Base-by-base conservation (phyloP, 1,139 yeast genomes). In the Saccharomyces hybrid region DNA sequence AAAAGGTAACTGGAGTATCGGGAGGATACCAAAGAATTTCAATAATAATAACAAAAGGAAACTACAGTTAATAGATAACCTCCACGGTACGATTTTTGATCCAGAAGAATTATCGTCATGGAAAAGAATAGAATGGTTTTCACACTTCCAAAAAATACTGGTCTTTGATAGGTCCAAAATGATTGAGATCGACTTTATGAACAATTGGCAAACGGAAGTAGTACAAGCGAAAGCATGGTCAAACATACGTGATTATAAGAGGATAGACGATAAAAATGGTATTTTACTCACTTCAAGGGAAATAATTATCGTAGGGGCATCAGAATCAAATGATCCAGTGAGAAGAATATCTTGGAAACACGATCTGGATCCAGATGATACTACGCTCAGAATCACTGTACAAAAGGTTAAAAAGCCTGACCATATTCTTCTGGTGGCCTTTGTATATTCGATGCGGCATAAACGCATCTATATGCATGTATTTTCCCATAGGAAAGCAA, bases 261-360 rank as follows among this genome's bases (percentile, higher is more conserved):
- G 71, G 46, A 59, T 72, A n/a, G 58, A 61, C 44, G 67, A 64
- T 9, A 58, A 65, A 3, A 64, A 68, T 52, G 72, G 75, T 11
- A 75, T 83, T 42, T 57, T 84, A 11, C 67, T 85, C 16, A 84
- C 91, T 0, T 77, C 88, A 0, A 80, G 77, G 58, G 93, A 86
- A 64, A 56, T 85, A 11, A 78, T 83, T 1, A 70, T 85, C 72
- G 62, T 82, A 14, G 71, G 73, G 50, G 16, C 29, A 7, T 29
- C 41, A 14, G 27, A 47, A 11, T 52, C 55, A 1, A 52, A 65
- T 2, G 57, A 61, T 0, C 64, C 64, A 0, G 65, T 74, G 44
- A 69, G 69, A 44, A 74, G 86, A 55, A 57, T 81, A 7, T 79
- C 90, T 0, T 85, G 91, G 89, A 84, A 83, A 56, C 96, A 88